Percentiles rank a stretch among this genome's conserved stretches.
These are phyloP conservation scores for Harrya chromipes DNA, from an alignment of 768 basidiomycete species.

Conservation along the genomic window DNA sequence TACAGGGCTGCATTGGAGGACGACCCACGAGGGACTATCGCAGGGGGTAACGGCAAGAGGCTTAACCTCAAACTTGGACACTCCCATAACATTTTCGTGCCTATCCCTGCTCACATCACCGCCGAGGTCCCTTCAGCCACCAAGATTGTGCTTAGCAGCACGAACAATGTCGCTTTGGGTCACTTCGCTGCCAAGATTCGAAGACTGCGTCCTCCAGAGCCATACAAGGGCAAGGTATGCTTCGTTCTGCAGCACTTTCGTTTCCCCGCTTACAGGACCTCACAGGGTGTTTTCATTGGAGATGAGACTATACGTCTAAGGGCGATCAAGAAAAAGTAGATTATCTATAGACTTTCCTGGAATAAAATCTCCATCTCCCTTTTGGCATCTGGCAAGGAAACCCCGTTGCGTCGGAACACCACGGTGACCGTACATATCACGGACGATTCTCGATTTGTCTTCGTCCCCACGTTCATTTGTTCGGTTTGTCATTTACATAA, in stretches of 20 bases:
- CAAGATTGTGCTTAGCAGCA: conserved; percentile 77
- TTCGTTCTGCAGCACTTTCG: background rate
- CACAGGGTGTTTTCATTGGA: conserved; percentile 91
- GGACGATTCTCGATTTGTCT: background rate
- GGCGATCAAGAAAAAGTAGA: conserved; percentile 93
- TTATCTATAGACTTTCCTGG: conserved; percentile 2
- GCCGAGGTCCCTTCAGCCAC: conserved; percentile 80
- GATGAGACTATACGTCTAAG: conserved; percentile 89
- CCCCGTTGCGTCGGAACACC: background rate
- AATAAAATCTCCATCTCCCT: conserved; percentile 2
- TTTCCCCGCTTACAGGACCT: conserved; percentile 3
- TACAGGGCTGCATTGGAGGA: conserved; percentile 87
- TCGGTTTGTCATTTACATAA: background rate
- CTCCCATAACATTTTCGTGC: conserved; percentile 82
- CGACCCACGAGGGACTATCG: conserved; percentile 59
- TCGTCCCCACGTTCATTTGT: no score
- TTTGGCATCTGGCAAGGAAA: background rate
- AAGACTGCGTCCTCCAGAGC: conserved; percentile 85
- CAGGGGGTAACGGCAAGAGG: conserved; percentile 60
- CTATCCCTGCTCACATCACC: conserved; percentile 78
- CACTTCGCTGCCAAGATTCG: conserved; percentile 87
- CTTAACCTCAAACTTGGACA: conserved; percentile 92
- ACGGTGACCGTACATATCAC: background rate
- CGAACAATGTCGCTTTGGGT: conserved; percentile 85
- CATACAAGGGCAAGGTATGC: conserved; percentile 95